Evolutionary conservation across 257 asterid genomes (phyloP), one percentile per base, ranked within the genome.

Genomic region (Capsicum chinense): DNA sequence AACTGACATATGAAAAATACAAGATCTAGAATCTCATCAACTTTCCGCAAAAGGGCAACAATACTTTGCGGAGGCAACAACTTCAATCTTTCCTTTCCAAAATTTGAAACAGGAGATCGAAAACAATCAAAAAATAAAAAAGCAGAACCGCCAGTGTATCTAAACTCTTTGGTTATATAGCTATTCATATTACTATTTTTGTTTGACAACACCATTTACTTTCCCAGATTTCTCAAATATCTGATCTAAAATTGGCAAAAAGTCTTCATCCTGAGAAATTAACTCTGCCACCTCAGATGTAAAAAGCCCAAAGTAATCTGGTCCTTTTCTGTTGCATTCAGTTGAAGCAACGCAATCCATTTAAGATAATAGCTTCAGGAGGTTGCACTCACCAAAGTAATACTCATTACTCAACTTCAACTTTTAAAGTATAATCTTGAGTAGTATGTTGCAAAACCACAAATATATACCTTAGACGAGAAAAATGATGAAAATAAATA

Each of bases 11-110:
- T 37, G 74, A 91, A 87, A 67, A 89, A 80, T 70, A 92, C 87
- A 39, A 97, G 92, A 52, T 88, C 79, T 68, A 91, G 50, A 86
- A 94, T 88, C 99, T 95, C 95, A 35, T 96, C 95, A 79, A 93
- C 91, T 90, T 93, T 98, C 71, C 84, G 84, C 3, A 91, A 70
- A 87, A 96, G 94, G 73, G 89, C 71, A 85, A 70, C 71, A 82
- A 90, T 92, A 86, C 98, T 87, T 83, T 91, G 90, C 81, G 89
- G 88, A 84, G 93, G 92, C 88, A 92, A 60, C 16, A 92, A 84
- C 80, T 84, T 89, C 79, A 94, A 85, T 81, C 92, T 91, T 81
- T 92, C 95, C 83, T 52, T 93, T 85, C 85, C 86, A 62, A 68
- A 83, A 42, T 92, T 95, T 2, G 95, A 87, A 84, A 93, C 88